phyloP scores from a whole-genome alignment of 306 rosid species.

The Castanospermum australe region DNA sequence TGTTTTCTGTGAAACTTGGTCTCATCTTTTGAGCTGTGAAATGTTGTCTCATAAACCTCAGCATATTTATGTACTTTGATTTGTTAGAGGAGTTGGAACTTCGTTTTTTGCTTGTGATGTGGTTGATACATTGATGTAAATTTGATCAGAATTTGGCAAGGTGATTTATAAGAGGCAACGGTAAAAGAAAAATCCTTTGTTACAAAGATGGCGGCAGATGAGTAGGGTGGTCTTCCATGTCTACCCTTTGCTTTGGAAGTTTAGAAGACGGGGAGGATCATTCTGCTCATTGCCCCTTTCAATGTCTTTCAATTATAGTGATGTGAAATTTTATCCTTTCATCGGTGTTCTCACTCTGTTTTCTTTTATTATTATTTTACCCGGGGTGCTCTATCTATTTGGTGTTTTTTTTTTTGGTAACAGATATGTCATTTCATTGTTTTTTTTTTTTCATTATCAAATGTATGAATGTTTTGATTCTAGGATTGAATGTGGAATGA shows the following conservation, averaged over 20 bases:
- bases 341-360: background rate
- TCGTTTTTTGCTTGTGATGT: conserved; percentile 28
- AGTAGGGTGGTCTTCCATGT: too few relatives aligned
- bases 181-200: background rate
- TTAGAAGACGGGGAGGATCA: background rate
- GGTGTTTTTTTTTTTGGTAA: background rate
- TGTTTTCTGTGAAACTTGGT: too few relatives aligned
- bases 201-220: background rate
- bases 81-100: conserved; percentile 23
- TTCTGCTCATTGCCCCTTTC: too few relatives aligned
- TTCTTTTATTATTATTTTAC: background rate
- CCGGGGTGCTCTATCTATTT: too few relatives aligned
- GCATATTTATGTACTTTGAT: conserved; percentile 21
- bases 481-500: too few relatives aligned
- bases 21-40: conserved; percentile 13
- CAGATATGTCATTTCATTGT: too few relatives aligned
- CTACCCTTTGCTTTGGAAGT: background rate
- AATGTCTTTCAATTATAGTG: background rate
- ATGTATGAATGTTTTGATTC: too few relatives aligned
- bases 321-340: conserved; percentile 13
- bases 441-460: too few relatives aligned
- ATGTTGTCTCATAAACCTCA: conserved; percentile 12
- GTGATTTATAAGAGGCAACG: conserved; percentile 8
- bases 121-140: conserved; percentile 31
- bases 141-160: background rate